Evolutionary conservation across 208 protist genomes (phyloP).

Genomic region (Trypanosoma avium): DNA sequence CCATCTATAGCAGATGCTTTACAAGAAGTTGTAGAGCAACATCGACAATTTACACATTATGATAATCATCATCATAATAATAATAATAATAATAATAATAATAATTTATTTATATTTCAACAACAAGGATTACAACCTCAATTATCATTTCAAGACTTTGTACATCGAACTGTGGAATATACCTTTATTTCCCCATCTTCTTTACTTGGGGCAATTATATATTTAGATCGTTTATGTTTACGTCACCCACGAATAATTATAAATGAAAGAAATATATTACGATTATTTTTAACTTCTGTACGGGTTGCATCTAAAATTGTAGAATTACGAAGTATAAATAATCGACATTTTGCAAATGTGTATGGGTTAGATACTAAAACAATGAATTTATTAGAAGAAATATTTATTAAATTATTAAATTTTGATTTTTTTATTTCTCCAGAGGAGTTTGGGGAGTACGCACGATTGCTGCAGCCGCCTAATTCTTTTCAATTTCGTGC

Average conservation of each 20-base stretch:
- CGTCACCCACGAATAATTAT: constrained; percentile 56
- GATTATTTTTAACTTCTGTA: constrained; percentile 70
- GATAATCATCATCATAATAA: no score
- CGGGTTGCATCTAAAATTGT: constrained; percentile 84
- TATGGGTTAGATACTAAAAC: constrained; percentile 60
- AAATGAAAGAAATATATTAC: constrained; percentile 61
- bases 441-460: constrained; percentile 75
- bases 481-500: background rate
- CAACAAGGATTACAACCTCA: constrained; percentile 13
- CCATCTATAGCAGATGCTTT: constrained; percentile 69
- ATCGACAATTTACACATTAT: constrained; percentile 38
- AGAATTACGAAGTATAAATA: constrained; percentile 86
- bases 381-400: constrained; percentile 76
- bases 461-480: constrained; percentile 38
- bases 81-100: no score
- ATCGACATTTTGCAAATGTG: constrained; percentile 80
- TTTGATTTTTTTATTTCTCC: constrained; percentile 80
- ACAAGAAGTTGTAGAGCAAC: constrained; percentile 45
- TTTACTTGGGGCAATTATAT: constrained; percentile 75
- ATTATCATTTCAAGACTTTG: constrained; percentile 33
- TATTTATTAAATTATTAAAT: constrained; percentile 63
- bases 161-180: constrained; percentile 49
- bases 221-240: constrained; percentile 75
- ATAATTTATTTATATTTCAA: constrained; percentile 5
- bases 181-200: constrained; percentile 85